Conservation (phyloP, 495 filamentous ascomycete genomes). For the Hyaloscypha variabilis region DNA sequence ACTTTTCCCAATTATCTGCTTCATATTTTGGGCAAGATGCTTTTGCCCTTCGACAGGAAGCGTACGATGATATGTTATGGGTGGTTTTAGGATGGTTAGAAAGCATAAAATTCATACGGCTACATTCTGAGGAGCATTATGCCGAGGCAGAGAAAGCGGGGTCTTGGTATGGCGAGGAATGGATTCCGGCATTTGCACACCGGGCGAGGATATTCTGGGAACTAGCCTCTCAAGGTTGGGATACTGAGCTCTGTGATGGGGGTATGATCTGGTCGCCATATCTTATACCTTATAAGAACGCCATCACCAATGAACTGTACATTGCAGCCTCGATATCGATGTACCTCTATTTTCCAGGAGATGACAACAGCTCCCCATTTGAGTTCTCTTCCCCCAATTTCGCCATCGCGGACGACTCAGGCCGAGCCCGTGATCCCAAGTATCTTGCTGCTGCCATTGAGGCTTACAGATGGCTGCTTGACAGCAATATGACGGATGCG, state of each 20-base stretch:
- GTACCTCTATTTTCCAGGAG: constrained; percentile 90
- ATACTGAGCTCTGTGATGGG: constrained; percentile 77
- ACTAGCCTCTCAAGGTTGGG: constrained; percentile 78
- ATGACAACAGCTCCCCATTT: constrained; percentile 72
- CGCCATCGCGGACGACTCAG: constrained; percentile 1
- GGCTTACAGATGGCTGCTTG: constrained; percentile 80
- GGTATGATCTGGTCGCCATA: constrained; percentile 94
- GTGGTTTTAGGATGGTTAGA: constrained; percentile 93
- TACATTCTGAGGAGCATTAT: constrained; percentile 46
- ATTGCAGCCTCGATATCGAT: constrained; percentile 83
- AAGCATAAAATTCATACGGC: constrained; percentile 71
- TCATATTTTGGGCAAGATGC: constrained; percentile 90
- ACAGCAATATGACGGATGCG: constrained; percentile 78
- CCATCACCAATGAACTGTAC: constrained; percentile 93
- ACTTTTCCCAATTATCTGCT: constrained; percentile 72
- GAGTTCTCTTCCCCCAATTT: constrained; percentile 1
- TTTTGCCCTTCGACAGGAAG: constrained; percentile 74
- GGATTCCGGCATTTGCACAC: constrained; percentile 80
- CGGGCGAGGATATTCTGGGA: constrained; percentile 90
- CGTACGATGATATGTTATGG: constrained; percentile 97
- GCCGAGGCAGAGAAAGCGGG: neutral
- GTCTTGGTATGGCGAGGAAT: constrained; percentile 76
- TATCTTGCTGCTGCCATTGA: constrained; percentile 73
- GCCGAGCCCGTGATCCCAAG: constrained; percentile 57
- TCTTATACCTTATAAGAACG: constrained; percentile 89